Percentiles rank a stretch among this genome's conserved stretches.
phyloP scores from a whole-genome alignment of 495 filamentous ascomycete genomes.

The Talaromyces trachyspermus region DNA sequence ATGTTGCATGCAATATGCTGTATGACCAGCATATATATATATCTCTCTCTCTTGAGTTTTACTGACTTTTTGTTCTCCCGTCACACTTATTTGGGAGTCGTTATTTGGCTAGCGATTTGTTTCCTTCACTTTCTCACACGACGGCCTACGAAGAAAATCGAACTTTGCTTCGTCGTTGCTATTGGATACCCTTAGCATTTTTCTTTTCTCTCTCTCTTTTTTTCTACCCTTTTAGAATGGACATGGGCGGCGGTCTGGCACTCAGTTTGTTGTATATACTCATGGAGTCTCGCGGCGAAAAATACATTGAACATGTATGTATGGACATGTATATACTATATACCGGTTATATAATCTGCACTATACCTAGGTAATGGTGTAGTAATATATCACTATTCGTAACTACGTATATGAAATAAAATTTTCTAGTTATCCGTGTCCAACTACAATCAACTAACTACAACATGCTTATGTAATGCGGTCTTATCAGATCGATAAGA shows the following conservation, averaged over 20 bases:
- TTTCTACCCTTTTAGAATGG: background rate
- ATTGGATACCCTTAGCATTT: slow-evolving; percentile 1
- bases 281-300: too few relatives aligned
- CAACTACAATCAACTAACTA: too few relatives aligned
- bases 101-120: background rate
- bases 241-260: background rate
- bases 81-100: background rate
- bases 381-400: too few relatives aligned
- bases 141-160: background rate
- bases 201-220: background rate
- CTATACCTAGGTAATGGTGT: too few relatives aligned
- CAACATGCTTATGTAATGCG: too few relatives aligned
- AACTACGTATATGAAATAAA: too few relatives aligned
- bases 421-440: too few relatives aligned
- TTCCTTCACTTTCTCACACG: background rate
- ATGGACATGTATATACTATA: too few relatives aligned
- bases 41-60: background rate
- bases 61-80: slow-evolving; percentile 1
- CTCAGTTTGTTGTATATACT: too few relatives aligned
- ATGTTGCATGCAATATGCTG: background rate
- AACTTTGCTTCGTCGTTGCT: background rate
- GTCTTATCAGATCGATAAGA: background rate
- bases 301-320: too few relatives aligned
- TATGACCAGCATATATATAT: background rate
- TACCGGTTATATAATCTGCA: too few relatives aligned